Evolutionary conservation across 1,284 basidiomycete species (phyloP), one percentile per base, ranked within the genome.

Genomic region (Porodaedalea pini): DNA sequence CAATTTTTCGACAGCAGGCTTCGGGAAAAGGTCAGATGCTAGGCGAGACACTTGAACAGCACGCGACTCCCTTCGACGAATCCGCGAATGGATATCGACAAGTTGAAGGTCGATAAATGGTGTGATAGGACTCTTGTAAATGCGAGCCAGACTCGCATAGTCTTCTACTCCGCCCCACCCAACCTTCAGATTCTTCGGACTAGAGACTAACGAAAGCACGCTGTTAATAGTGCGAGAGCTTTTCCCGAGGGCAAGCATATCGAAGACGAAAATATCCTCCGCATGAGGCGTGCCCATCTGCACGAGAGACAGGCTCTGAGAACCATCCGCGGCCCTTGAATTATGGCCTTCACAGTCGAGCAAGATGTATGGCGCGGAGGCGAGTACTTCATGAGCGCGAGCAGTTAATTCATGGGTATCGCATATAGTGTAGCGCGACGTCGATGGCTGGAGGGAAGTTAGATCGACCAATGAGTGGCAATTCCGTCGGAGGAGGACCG

Each of bases 101-200:
- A 54, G 4, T 25, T 54, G 53, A 3, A 54, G 21, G n/a, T 54
- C 53, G 17, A 54, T 23, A 34, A 45, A 54, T 11, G 53, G 31
- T 7, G 11, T 15, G 10, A 54, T 44, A 6, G 40, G 7, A 13
- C 2, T 54, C 0, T 25, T 21, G 45, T 54, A 47, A 25, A 47
- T 37, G 13, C 32, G 39, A 8, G 2, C 6, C n/a, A 54, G n/a
- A n/a, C 2, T 32, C 6, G 17, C 15, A n/a, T 27, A 44, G 27
- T 54, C 53, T 17, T 34, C 27, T 11, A 36, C 23, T 37, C 53
- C 53, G 27, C 53, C 43, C 53, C 53, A 54, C 4, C 53, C 53
- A 17, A 54, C 53, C 32, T 54, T 54, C 13, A 54, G 21, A 21
- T 45, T 11, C 21, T 15, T 44, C 5, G 40, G n/a, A 15, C 34